Percentiles rank a stretch among this genome's conserved stretches.
phyloP scores from a whole-genome alignment of 306 rosid genomes.

The Quercus berberidifolia region DNA sequence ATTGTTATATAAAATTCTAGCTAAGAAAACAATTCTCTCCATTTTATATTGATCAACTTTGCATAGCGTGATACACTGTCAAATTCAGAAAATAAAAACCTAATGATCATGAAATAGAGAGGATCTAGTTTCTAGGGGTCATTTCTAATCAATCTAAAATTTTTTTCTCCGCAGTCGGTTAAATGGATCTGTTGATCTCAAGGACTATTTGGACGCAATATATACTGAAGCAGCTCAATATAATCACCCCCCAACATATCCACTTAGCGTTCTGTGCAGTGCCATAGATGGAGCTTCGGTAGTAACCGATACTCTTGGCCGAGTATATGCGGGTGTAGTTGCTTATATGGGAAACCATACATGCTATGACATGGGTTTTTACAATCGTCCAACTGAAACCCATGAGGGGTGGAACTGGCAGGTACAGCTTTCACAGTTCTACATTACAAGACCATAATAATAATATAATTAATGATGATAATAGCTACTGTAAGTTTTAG shows the following conservation, averaged over 20 bases:
- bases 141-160: neutral
- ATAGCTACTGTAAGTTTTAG: too few species aligned
- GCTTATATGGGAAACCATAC: neutral
- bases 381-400: slow-evolving; percentile 13
- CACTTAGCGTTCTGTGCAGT: slow-evolving; percentile 19
- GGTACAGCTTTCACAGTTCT: slow-evolving; percentile 10
- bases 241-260: slow-evolving; percentile 20
- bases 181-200: slow-evolving; percentile 12
- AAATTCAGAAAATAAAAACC: too few species aligned
- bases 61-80: too few species aligned
- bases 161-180: slow-evolving; percentile 13
- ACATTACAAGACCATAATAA: neutral
- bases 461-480: too few species aligned
- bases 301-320: slow-evolving; percentile 19
- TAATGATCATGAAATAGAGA: too few species aligned
- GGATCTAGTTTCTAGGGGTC: neutral
- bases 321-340: slow-evolving; percentile 30
- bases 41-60: too few species aligned
- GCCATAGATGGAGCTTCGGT: slow-evolving; percentile 26
- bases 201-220: slow-evolving; percentile 17
- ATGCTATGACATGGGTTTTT: slow-evolving; percentile 23
- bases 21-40: too few species aligned
- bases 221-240: slow-evolving; percentile 28
- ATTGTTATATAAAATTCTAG: neutral
- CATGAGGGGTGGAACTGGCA: slow-evolving; percentile 38